A percentile compares a stretch with the other conserved stretches of the same genome.
phyloP scores from a whole-genome alignment of 805 yeast genomes.

The Ogataea pilisensis region DNA sequence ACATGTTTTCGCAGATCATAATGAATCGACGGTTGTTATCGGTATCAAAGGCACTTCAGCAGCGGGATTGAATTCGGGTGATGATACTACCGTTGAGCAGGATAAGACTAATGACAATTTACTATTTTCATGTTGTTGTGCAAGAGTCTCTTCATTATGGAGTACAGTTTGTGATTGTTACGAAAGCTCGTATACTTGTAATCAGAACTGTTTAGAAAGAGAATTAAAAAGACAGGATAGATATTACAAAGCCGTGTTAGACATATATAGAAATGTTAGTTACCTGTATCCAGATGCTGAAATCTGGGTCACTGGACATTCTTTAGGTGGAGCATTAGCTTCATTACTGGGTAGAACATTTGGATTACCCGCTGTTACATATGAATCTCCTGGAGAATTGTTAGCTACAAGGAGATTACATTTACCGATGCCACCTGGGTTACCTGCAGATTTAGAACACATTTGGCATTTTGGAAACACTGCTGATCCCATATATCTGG shows the following conservation, averaged over 20 bases:
- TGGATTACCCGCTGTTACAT: conserved; percentile 86
- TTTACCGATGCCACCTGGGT: conserved; percentile 89
- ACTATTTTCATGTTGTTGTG: conserved; percentile 93
- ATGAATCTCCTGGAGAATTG: conserved; percentile 90
- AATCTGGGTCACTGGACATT: conserved; percentile 93
- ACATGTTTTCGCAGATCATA: conserved; percentile 69
- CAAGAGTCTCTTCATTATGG: conserved; percentile 88
- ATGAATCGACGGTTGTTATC: conserved; percentile 59
- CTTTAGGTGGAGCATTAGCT: conserved; percentile 87
- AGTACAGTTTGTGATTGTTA: conserved; percentile 94
- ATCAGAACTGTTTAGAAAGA: conserved; percentile 78
- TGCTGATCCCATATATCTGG: conserved; percentile 96
- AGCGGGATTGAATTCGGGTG: conserved; percentile 50
- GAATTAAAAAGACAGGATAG: conserved; percentile 72
- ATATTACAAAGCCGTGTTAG: conserved; percentile 76
- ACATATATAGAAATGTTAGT: conserved; percentile 71
- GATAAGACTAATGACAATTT: conserved; percentile 88
- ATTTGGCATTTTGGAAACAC: conserved; percentile 96
- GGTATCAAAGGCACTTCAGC: conserved; percentile 92
- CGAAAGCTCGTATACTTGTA: conserved; percentile 77
- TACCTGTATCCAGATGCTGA: conserved; percentile 61
- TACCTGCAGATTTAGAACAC: conserved; percentile 71
- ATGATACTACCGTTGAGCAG: conserved; percentile 63
- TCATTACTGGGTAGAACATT: conserved; percentile 80
- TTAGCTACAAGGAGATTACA: conserved; percentile 81